Evolutionary conservation across 164 flowering plant species (phyloP).

Genomic region (Vitis amurensis): DNA sequence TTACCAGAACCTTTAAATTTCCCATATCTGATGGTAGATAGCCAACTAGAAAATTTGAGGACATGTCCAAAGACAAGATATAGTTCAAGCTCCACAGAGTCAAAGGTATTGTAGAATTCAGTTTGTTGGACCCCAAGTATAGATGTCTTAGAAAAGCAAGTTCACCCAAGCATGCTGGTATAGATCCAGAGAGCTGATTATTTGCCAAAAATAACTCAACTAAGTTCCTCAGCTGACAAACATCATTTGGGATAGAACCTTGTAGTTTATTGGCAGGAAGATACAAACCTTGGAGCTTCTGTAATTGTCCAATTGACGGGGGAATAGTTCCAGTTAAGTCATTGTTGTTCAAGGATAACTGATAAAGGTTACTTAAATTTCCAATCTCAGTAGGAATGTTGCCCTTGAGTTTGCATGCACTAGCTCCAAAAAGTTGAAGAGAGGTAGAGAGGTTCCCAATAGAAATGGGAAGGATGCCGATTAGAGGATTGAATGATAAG

Average conservation of each 20-base stretch:
- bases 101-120: constrained; percentile 20
- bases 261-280: constrained; percentile 13
- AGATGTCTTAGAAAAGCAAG: constrained; percentile 18
- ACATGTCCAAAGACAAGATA: constrained; percentile 18
- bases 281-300: constrained; percentile 5
- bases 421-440: constrained; percentile 9
- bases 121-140: constrained; percentile 17
- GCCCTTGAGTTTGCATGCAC: constrained; percentile 17
- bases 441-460: constrained; percentile 36
- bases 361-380: constrained; percentile 21
- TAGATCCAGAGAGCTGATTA: constrained; percentile 23
- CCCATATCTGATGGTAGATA: constrained; percentile 10
- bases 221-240: constrained; percentile 20
- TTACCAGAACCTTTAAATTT: constrained; percentile 13
- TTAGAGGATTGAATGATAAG: constrained; percentile 18
- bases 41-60: constrained; percentile 25
- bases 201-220: neutral
- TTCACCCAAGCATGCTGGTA: constrained; percentile 25
- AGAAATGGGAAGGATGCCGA: constrained; percentile 26
- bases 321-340: constrained; percentile 27
- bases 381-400: constrained; percentile 35
- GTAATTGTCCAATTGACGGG: constrained; percentile 7
- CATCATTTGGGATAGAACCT: constrained; percentile 19
- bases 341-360: constrained; percentile 14
- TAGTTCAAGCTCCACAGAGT: constrained; percentile 15